Evolutionary conservation across 148 eudicot genomes (phyloP), one percentile per base, ranked within the genome.

Genomic region (Rhododendron mucronatum): DNA sequence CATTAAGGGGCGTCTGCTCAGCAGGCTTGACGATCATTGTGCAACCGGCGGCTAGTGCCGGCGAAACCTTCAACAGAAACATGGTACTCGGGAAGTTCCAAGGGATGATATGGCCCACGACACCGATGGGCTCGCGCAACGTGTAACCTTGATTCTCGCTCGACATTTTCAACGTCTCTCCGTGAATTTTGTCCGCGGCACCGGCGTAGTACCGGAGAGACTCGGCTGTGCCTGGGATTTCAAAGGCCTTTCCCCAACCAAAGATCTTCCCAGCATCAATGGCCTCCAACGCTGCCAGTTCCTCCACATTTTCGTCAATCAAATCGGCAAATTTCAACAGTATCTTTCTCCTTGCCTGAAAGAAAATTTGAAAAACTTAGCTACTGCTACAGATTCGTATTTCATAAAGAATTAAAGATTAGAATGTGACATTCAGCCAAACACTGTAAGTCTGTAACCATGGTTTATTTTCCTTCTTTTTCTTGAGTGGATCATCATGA

Each of bases 1-100:
- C 94, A 0, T 98, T 88, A 55, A 97, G 98, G 5, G 98, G 98
- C 0, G 98, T 93, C 73, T 94, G 97, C 85, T 97, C 99, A 10
- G 99, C 96, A 3, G 99, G 98, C 90, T 97, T 97, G 20, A 97
- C 90, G 45, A 97, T 90, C 91, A 97, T 91, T 89, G 99, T 95
- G 88, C 98, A 94, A 0, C 99, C 99, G 18, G 95, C 96, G 16
- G 99, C 98, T 73, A 97, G 87, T 12, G 98, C 94, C 0, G 99
- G 98, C n/a, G 91, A 91, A 57, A 95, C 98, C 87, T 97, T 97
- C 88, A 89, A 67, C 78, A 88, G 80, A 76, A 95, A 94, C 94
- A 97, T 90, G 0, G 71, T 73, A 20, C 89, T 78, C 0, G 99
- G 98, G 82, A 89, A 92, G 82, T 97, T 97, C 99, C 99, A 97